Base-by-base conservation (phyloP, 257 asterid genomes). In the Salvia miltiorrhiza region DNA sequence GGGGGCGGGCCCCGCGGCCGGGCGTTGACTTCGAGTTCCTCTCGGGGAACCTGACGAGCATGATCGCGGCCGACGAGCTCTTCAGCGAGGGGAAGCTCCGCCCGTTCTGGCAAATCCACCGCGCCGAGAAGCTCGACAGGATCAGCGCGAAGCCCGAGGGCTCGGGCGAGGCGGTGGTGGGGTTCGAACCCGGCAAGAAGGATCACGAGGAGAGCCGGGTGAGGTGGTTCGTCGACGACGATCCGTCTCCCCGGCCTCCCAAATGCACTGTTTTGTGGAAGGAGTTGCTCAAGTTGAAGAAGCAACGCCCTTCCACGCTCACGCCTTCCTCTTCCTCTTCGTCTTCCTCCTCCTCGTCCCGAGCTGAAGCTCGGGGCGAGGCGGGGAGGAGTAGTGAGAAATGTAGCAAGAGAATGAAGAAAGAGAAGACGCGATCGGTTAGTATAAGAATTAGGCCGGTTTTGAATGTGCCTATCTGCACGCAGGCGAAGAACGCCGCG, bases 231-330 rank as follows among this genome's bases (percentile, higher is more conserved):
- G 56, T 84, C 20, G 98, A 92, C 67, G 98, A 92, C 23, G 98
- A 89, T 77, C 98, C 98, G 0, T 92, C 98, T 12, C 98, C 98
- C 4, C 76, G 98, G 73, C 98, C 96, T 8, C 98, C 98, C 2
- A 89, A 83, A 53, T 92, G 98, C 66, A 89, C 90, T n/a, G 95
- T 89, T 62, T 37, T 92, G 48, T 92, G 92, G 94, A 92, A 92
- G 62, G 98, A 92, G 81, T 49, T 92, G 33, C 43, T 87, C 23
- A 87, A 81, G 78, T 55, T 92, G 95, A 87, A 78, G 48, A 90
- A 86, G 12, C 88, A 83, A 1, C 80, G 92, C 0, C 63, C 86
- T 41, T 77, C 92, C n/a, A 53, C 82, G 39, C 73, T 85, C 9
- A 76, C 93, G 0, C 77, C 86, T 0, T 77, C 93, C 2, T 78